These are phyloP conservation scores for Iberis pinnata DNA, from an alignment of 345 rosid genomes.

Conservation along the genomic window DNA sequence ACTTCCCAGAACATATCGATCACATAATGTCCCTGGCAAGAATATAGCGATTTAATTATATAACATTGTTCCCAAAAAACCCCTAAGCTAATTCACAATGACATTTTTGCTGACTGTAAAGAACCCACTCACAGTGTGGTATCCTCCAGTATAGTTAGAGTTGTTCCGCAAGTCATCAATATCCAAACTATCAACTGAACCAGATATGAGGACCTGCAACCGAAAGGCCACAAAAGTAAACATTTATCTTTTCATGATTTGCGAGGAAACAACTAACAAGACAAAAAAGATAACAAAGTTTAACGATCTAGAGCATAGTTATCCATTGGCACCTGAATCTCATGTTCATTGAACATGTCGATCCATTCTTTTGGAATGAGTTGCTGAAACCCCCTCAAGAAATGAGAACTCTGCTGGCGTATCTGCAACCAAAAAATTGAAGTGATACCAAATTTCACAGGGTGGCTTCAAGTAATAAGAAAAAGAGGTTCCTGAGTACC, in stretches of 20 bases:
- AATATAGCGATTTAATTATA: slow-evolving; percentile 12
- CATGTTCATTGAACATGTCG: slow-evolving; percentile 96
- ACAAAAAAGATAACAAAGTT: neutral
- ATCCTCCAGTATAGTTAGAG: slow-evolving; percentile 90
- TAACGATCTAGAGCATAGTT: slow-evolving; percentile 10
- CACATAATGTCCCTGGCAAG: slow-evolving; percentile 86
- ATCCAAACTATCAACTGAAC: slow-evolving; percentile 95
- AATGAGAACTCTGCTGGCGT: slow-evolving; percentile 90
- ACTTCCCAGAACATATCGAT: slow-evolving; percentile 97
- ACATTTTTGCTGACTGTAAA: slow-evolving; percentile 16
- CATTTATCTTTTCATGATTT: neutral
- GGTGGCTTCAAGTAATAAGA: slow-evolving; percentile 11
- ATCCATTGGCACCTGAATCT: slow-evolving; percentile 65
- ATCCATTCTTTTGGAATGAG: slow-evolving; percentile 92
- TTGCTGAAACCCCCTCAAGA: slow-evolving; percentile 92
- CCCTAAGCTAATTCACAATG: neutral
- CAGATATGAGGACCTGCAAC: slow-evolving; percentile 85
- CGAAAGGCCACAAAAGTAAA: slow-evolving; percentile 17
- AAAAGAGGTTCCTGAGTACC: slow-evolving; percentile 35
- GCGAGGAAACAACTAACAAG: slow-evolving; percentile 9
- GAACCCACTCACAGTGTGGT: slow-evolving; percentile 53
- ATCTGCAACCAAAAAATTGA: slow-evolving; percentile 42
- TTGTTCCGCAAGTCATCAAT: slow-evolving; percentile 74
- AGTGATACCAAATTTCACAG: slow-evolving; percentile 10
- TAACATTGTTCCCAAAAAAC: slow-evolving; percentile 12